Conservation (phyloP, 2,329 filamentous ascomycete species). For the Pseudogymnoascus sp. region DNA sequence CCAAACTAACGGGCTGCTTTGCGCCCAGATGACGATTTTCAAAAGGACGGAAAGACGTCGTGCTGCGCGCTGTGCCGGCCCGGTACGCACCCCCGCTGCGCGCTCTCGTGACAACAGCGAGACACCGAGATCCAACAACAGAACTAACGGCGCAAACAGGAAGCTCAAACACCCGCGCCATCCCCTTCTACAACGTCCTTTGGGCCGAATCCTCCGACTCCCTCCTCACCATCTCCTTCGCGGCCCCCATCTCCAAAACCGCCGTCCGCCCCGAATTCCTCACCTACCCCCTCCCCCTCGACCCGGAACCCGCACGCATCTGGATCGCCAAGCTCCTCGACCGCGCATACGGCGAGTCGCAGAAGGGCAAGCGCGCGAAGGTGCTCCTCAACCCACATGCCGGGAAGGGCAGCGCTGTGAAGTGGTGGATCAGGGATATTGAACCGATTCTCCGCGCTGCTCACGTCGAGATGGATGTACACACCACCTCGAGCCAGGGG, state of each 20-base stretch:
- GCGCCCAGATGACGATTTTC: conserved; percentile 42
- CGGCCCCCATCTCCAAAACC: conserved; percentile 48
- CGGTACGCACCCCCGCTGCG: conserved; percentile 31
- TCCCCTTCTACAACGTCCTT: conserved; percentile 76
- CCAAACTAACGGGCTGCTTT: background rate
- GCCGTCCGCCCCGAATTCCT: conserved; percentile 52
- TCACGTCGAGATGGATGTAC: conserved; percentile 64
- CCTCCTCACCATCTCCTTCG: conserved; percentile 64
- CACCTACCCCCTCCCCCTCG: conserved; percentile 44
- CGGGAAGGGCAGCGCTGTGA: conserved; percentile 68
- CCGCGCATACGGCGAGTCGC: conserved; percentile 60
- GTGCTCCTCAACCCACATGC: conserved; percentile 87
- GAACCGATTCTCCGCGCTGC: conserved; percentile 79
- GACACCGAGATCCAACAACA: conserved; percentile 12
- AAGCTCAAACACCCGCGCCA: conserved; percentile 35
- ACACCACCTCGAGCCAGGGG: conserved; percentile 60
- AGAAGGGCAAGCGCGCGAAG: conserved; percentile 68
- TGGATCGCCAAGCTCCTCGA: conserved; percentile 61
- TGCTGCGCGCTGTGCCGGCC: conserved; percentile 49
- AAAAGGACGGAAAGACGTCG: conserved; percentile 37
- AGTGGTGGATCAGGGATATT: conserved; percentile 65
- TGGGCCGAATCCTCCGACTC: conserved; percentile 61
- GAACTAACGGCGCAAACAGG: conserved; percentile 19
- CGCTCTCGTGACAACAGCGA: conserved; percentile 4
- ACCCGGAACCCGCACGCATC: conserved; percentile 35